Conservation (phyloP, 2,329 filamentous ascomycete species). For the Neonectria punicea region DNA sequence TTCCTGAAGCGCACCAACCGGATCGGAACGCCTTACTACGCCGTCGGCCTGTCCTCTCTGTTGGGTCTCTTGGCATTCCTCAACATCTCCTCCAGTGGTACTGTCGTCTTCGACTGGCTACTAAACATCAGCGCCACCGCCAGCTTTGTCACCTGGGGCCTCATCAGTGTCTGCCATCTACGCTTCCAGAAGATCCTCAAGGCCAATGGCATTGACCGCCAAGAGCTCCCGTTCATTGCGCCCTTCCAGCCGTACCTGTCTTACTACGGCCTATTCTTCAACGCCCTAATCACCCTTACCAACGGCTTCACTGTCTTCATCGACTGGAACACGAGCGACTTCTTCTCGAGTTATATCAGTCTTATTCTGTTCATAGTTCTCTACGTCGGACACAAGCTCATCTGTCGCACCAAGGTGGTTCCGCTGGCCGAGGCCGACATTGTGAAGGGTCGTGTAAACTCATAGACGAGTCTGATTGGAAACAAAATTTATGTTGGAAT, state of each 20-base stretch:
- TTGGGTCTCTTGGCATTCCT: slow-evolving; percentile 75
- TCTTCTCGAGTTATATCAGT: slow-evolving; percentile 73
- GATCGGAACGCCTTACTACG: slow-evolving; percentile 70
- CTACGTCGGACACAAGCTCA: slow-evolving; percentile 69
- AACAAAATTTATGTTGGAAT: slow-evolving; percentile 22
- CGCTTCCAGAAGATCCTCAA: slow-evolving; percentile 71
- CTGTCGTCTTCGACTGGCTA: slow-evolving; percentile 76
- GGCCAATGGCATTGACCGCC: slow-evolving; percentile 66
- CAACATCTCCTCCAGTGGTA: slow-evolving; percentile 68
- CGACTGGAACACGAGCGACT: slow-evolving; percentile 67
- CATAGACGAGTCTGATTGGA: slow-evolving; percentile 20
- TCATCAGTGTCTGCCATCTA: slow-evolving; percentile 72
- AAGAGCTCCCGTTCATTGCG: slow-evolving; percentile 68
- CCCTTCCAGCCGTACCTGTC: slow-evolving; percentile 72
- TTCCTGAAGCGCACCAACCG: slow-evolving; percentile 69
- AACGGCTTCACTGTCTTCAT: slow-evolving; percentile 78
- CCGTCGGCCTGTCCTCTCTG: slow-evolving; percentile 63
- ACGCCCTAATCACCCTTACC: slow-evolving; percentile 71
- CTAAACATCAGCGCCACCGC: slow-evolving; percentile 76
- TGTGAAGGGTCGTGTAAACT: slow-evolving; percentile 37
- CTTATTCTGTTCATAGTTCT: slow-evolving; percentile 71
- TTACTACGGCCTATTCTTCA: slow-evolving; percentile 74
- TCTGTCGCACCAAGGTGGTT: slow-evolving; percentile 53
- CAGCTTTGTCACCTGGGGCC: slow-evolving; percentile 77
- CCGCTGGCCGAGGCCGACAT: slow-evolving; percentile 51